Evolutionary conservation across 2,329 filamentous ascomycete species (phyloP).

Genomic region (Davidsoniella australis): DNA sequence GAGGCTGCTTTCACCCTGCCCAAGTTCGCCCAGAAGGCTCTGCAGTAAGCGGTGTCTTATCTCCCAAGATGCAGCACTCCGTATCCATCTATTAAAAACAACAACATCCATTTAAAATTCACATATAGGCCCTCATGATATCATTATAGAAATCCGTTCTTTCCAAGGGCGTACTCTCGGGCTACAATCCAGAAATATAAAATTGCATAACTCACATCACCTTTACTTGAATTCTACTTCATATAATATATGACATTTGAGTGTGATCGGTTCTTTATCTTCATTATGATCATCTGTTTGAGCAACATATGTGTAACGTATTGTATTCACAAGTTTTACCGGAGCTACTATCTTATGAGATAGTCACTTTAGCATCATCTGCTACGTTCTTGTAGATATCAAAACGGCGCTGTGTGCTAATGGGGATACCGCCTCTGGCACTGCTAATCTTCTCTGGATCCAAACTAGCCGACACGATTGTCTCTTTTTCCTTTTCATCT

Average conservation of each 20-base stretch:
- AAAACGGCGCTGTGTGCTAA: constrained; percentile 72
- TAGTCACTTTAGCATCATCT: constrained; percentile 8
- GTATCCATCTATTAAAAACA: too few relatives aligned
- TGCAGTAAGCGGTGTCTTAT: constrained; percentile 28
- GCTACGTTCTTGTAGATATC: constrained; percentile 84
- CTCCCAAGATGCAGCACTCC: too few relatives aligned
- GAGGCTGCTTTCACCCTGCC: constrained; percentile 85
- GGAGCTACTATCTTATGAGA: neutral
- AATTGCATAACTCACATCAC: too few relatives aligned
- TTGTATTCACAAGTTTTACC: neutral
- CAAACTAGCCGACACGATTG: constrained; percentile 58
- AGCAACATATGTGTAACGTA: neutral
- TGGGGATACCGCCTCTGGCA: constrained; percentile 66
- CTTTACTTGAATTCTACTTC: too few relatives aligned
- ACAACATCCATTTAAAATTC: too few relatives aligned
- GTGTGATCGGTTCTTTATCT: too few relatives aligned
- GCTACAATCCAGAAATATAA: too few relatives aligned
- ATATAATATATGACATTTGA: too few relatives aligned
- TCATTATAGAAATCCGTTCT: too few relatives aligned
- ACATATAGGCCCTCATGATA: too few relatives aligned
- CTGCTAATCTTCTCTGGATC: constrained; percentile 51
- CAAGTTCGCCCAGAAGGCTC: constrained; percentile 73
- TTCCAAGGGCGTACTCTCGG: too few relatives aligned
- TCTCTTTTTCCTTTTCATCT: constrained; percentile 48
- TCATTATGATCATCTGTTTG: neutral